Percentiles rank a stretch among this genome's conserved stretches.
phyloP scores from a whole-genome alignment of 345 rosid species.

The Rhizophora apiculata region DNA sequence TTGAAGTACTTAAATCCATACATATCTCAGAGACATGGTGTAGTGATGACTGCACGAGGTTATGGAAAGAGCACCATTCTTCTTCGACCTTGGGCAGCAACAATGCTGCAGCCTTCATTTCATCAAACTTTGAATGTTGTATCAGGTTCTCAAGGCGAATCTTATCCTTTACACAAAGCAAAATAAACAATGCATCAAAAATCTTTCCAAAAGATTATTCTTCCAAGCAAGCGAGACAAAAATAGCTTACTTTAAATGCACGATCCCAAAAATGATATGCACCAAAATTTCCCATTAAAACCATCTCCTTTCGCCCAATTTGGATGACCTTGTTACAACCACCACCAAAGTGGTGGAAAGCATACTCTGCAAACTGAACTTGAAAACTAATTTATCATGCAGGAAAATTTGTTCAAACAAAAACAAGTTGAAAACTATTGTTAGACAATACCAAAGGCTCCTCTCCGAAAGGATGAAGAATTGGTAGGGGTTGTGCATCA shows the following conservation, averaged over 20 bases:
- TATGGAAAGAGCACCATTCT: constrained; percentile 86
- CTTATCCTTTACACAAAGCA: constrained; percentile 57
- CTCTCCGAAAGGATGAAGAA: constrained; percentile 77
- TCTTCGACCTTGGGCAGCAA: constrained; percentile 58
- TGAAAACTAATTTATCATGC: constrained; percentile 16
- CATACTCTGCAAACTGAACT: constrained; percentile 61
- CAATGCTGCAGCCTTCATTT: constrained; percentile 33
- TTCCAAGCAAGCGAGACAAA: constrained; percentile 13
- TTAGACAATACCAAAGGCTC: constrained; percentile 56
- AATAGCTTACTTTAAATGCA: constrained; percentile 56
- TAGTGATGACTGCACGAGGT: constrained; percentile 67
- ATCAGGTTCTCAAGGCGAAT: constrained; percentile 65
- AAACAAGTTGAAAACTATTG: constrained; percentile 11
- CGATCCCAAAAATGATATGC: constrained; percentile 91
- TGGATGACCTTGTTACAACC: constrained; percentile 34
- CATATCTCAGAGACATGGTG: constrained; percentile 72
- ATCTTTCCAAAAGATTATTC: not conserved
- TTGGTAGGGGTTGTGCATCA: constrained; percentile 81
- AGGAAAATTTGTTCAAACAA: constrained; percentile 15
- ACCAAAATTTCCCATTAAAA: constrained; percentile 62
- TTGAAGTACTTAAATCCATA: constrained; percentile 34
- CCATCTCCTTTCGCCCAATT: constrained; percentile 58
- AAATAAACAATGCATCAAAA: constrained; percentile 17
- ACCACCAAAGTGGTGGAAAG: constrained; percentile 46
- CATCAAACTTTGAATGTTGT: constrained; percentile 37